Percentiles rank a stretch among this genome's conserved stretches.
phyloP scores from a whole-genome alignment of 164 flowering plant genomes.

The Chimonanthus salicifolius region DNA sequence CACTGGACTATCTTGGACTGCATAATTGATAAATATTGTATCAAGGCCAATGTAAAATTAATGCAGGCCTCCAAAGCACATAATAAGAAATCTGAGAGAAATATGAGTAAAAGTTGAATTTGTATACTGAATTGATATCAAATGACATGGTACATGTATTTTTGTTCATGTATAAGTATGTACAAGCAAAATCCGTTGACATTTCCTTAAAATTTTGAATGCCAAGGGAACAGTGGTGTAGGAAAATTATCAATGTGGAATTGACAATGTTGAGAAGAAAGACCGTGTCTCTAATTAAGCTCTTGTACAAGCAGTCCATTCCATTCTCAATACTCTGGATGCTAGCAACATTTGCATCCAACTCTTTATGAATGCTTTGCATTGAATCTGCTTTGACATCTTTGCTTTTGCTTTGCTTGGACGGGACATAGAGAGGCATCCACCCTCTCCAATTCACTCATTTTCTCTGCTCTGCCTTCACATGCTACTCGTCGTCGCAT shows the following conservation, averaged over 20 bases:
- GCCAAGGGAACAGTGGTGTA: neutral
- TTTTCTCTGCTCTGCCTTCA: conserved; percentile 3
- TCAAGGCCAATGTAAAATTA: too few species aligned
- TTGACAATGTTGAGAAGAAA: conserved; percentile 26
- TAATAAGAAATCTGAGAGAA: neutral
- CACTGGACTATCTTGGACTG: too few species aligned
- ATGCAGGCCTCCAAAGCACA: neutral
- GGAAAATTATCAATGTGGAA: neutral
- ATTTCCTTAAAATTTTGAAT: conserved; percentile 5
- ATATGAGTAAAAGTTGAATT: neutral
- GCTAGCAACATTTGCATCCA: conserved; percentile 45
- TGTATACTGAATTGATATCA: neutral
- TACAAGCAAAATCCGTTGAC: neutral
- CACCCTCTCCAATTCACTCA: conserved; percentile 29
- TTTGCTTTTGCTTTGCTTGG: conserved; percentile 6
- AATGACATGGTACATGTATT: neutral
- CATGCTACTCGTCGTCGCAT: conserved; percentile 9
- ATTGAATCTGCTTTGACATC: conserved; percentile 16
- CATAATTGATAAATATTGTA: too few species aligned
- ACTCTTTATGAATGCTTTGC: conserved; percentile 28
- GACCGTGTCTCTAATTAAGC: conserved; percentile 53
- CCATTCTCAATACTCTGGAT: conserved; percentile 43
- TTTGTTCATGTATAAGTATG: neutral
- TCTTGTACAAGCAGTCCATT: conserved; percentile 42
- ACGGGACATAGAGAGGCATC: conserved; percentile 21